A percentile compares a stretch with the other conserved stretches of the same genome.
phyloP scores from a whole-genome alignment of 768 basidiomycete species.

The Suillus plorans region DNA sequence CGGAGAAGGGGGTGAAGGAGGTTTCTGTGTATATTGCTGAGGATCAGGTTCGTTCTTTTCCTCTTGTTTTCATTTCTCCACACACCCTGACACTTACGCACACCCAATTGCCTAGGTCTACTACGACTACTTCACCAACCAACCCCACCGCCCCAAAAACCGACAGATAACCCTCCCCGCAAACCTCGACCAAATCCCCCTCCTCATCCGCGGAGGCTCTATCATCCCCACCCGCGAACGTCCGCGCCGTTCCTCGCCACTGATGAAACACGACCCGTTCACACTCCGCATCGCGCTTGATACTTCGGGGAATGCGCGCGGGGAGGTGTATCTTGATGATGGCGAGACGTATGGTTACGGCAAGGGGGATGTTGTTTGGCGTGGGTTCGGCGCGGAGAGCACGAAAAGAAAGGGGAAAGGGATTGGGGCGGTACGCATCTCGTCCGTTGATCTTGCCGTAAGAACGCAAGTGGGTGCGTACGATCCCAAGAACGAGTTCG shows the following conservation, averaged over 20 bases:
- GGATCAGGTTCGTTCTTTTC: slow-evolving; percentile 54
- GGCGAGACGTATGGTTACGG: slow-evolving; percentile 74
- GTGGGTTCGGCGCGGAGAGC: slow-evolving; percentile 64
- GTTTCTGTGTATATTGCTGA: slow-evolving; percentile 83
- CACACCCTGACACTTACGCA: neutral
- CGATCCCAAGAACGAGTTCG: slow-evolving; percentile 60
- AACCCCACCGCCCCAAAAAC: slow-evolving; percentile 22
- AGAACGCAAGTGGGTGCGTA: slow-evolving; percentile 40
- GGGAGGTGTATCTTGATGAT: slow-evolving; percentile 95
- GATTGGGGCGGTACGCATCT: slow-evolving; percentile 44
- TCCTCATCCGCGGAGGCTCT: slow-evolving; percentile 88
- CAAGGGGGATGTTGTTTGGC: slow-evolving; percentile 82
- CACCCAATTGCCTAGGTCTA: slow-evolving; percentile 59
- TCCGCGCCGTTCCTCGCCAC: slow-evolving; percentile 75
- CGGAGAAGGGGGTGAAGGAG: slow-evolving; percentile 65
- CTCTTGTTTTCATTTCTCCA: neutral
- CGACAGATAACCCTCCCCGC: slow-evolving; percentile 75
- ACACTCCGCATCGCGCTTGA: slow-evolving; percentile 54
- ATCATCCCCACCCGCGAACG: slow-evolving; percentile 88
- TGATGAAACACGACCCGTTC: neutral
- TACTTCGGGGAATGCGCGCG: slow-evolving; percentile 56
- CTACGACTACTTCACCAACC: slow-evolving; percentile 52
- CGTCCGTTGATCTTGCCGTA: slow-evolving; percentile 51
- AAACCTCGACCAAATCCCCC: slow-evolving; percentile 75
- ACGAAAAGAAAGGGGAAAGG: slow-evolving; percentile 19